Percentiles rank a stretch among this genome's conserved stretches.
phyloP scores from a whole-genome alignment of 768 basidiomycete species.

The Suillus americanus region DNA sequence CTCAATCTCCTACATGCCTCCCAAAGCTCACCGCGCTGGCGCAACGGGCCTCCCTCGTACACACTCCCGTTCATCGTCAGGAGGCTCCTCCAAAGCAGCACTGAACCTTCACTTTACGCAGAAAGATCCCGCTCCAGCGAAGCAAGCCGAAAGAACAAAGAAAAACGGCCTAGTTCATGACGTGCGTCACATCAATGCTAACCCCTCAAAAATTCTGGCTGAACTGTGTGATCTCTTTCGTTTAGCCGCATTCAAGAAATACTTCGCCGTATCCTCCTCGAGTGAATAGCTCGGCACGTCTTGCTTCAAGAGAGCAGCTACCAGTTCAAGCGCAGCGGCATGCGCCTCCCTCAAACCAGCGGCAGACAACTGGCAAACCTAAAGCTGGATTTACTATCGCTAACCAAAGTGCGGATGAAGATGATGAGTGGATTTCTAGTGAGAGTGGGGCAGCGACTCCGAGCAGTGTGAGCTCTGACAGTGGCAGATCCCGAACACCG shows the following conservation, averaged over 20 bases:
- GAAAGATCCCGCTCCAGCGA: conserved; percentile 49
- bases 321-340: conserved; percentile 32
- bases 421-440: conserved; percentile 78
- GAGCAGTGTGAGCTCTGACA: conserved; percentile 46
- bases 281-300: conserved; percentile 28
- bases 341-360: conserved; percentile 24
- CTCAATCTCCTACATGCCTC: conserved; percentile 41
- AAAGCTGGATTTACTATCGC: conserved; percentile 63
- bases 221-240: conserved; percentile 8
- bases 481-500: conserved; percentile 30
- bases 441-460: conserved; percentile 77
- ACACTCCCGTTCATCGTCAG: conserved; percentile 64
- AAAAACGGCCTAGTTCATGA: conserved; percentile 45
- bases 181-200: conserved; percentile 34
- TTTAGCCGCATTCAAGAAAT: conserved; percentile 22
- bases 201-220: conserved; percentile 14
- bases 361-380: conserved; percentile 33
- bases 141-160: conserved; percentile 52
- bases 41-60: conserved; percentile 50
- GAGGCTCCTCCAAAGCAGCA: conserved; percentile 51
- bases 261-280: conserved; percentile 23
- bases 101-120: conserved; percentile 68
- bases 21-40: conserved; percentile 48
- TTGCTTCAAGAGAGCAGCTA: conserved; percentile 30
- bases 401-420: conserved; percentile 47